phyloP scores from a whole-genome alignment of 257 asterid species.

The Gynochthodes officinalis region DNA sequence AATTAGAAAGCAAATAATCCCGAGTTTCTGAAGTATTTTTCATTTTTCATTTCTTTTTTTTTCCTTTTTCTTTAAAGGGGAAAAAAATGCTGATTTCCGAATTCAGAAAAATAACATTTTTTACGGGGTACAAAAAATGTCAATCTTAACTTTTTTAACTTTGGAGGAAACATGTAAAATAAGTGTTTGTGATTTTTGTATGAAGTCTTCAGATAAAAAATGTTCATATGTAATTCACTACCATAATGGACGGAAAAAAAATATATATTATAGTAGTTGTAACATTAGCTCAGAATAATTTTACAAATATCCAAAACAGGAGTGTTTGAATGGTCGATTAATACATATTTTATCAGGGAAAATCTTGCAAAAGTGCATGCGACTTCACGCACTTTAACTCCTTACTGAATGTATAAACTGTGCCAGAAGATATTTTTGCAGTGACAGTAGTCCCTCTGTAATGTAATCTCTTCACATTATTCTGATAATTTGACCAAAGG shows the following conservation, averaged over 20 bases:
- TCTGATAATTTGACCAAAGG: conserved; percentile 46
- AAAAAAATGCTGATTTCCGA: no score
- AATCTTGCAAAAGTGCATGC: conserved; percentile 9
- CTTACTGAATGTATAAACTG: conserved; percentile 55
- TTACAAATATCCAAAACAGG: no score
- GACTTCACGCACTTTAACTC: conserved; percentile 47
- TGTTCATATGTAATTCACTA: neutral
- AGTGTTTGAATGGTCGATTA: neutral
- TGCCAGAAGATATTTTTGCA: conserved; percentile 34
- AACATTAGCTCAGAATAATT: neutral
- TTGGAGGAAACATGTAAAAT: no score
- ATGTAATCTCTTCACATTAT: conserved; percentile 42
- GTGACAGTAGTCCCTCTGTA: conserved; percentile 39
- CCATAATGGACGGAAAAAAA: no score
- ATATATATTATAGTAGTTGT: no score
- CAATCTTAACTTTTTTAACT: no score
- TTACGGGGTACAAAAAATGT: no score
- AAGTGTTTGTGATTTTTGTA: no score
- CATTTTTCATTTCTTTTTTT: no score
- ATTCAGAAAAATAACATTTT: no score
- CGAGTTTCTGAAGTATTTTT: neutral
- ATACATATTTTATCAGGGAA: neutral
- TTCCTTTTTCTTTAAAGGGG: no score
- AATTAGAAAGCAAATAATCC: neutral
- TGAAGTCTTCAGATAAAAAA: no score